phyloP scores from a whole-genome alignment of 169 alveolate genomes.

The Babesia gibsoni region DNA sequence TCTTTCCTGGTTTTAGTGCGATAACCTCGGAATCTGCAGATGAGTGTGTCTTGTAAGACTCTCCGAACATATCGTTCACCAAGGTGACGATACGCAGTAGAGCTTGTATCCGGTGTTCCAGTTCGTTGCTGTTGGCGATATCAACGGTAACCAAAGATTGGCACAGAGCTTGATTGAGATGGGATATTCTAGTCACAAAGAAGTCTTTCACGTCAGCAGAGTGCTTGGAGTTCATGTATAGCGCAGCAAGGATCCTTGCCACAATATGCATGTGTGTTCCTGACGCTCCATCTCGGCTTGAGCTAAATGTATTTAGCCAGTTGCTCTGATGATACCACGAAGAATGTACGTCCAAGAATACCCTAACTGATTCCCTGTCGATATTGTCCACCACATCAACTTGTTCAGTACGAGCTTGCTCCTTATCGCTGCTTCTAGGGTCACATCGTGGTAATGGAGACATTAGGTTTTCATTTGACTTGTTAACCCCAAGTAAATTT shows the following conservation, averaged over 20 bases:
- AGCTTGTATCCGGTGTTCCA: slow-evolving; percentile 38
- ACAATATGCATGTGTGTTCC: slow-evolving; percentile 32
- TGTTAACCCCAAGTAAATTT: neutral
- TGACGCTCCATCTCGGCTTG: slow-evolving; percentile 23
- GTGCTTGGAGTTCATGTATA: neutral
- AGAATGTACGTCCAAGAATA: slow-evolving; percentile 36
- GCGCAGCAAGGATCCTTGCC: slow-evolving; percentile 40
- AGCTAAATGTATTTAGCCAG: slow-evolving; percentile 36
- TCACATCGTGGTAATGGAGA: too few relatives aligned
- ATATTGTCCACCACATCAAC: slow-evolving; percentile 20
- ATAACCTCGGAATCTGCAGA: neutral
- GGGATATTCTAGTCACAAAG: neutral
- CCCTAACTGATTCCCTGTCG: slow-evolving; percentile 17
- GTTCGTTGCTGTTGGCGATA: neutral
- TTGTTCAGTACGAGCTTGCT: neutral
- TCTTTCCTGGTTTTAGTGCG: neutral
- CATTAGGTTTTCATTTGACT: neutral
- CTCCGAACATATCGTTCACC: slow-evolving; percentile 21
- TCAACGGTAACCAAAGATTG: neutral
- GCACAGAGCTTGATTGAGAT: neutral
- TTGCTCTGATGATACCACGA: slow-evolving; percentile 52
- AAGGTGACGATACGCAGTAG: slow-evolving; percentile 36
- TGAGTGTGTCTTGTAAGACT: neutral
- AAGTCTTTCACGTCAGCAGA: neutral
- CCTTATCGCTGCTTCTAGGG: neutral